These are phyloP conservation scores for Durusdinium trenchii DNA, from an alignment of 73 alveolate genomes.

Conservation along the genomic window DNA sequence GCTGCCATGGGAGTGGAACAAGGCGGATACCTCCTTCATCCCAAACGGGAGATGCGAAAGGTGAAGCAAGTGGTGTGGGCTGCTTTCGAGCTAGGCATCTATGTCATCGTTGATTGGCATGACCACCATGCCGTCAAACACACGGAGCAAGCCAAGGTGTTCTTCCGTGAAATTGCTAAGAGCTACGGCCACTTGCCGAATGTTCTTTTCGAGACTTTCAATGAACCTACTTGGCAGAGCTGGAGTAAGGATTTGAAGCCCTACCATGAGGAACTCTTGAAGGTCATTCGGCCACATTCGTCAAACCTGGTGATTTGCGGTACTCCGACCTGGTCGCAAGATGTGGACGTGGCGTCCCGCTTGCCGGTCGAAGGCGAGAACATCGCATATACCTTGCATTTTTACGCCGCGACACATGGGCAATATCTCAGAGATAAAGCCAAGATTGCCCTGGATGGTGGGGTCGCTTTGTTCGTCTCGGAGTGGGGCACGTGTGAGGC, in stretches of 20 bases:
- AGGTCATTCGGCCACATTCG: constrained; percentile 50
- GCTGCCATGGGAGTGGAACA: constrained; percentile 93
- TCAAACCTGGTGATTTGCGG: constrained; percentile 53
- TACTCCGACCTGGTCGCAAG: constrained; percentile 93
- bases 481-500: constrained; percentile 94
- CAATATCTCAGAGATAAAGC: constrained; percentile 76
- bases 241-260: constrained; percentile 64
- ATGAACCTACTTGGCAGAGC: constrained; percentile 86
- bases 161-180: constrained; percentile 37
- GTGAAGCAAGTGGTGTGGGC: constrained; percentile 60
- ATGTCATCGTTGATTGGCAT: constrained; percentile 81
- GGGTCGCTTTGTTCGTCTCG: constrained; percentile 60
- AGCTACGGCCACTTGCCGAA: constrained; percentile 66
- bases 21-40: constrained; percentile 60
- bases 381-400: constrained; percentile 77
- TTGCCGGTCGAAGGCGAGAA: constrained; percentile 42
- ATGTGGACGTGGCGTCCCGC: constrained; percentile 50
- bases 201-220: constrained; percentile 82
- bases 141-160: constrained; percentile 2
- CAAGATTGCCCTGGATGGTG: constrained; percentile 47
- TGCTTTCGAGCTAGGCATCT: constrained; percentile 60
- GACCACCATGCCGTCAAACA: constrained; percentile 61
- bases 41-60: constrained; percentile 52
- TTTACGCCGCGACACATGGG: constrained; percentile 70
- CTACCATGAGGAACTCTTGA: constrained; percentile 18